A percentile compares a stretch with the other conserved stretches of the same genome.
phyloP scores from a whole-genome alignment of 352 stramenopile species.

The Nothophytophthora sp. region DNA sequence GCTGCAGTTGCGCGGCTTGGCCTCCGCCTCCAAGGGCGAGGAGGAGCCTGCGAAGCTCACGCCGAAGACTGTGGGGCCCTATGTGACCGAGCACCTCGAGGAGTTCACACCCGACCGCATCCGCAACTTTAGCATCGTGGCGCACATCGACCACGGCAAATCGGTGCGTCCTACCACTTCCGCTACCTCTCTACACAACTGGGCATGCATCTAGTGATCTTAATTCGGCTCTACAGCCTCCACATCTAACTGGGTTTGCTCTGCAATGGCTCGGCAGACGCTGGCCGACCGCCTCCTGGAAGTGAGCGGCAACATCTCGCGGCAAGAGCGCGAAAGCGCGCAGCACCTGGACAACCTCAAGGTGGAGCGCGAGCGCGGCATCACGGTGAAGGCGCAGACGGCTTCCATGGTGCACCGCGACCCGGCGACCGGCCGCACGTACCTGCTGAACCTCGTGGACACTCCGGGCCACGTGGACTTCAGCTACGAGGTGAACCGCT shows the following conservation, averaged over 20 bases:
- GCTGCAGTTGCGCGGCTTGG: slow-evolving; percentile 5
- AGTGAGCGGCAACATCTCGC: slow-evolving; percentile 88
- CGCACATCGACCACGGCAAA: slow-evolving; percentile 93
- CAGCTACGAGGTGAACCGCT: slow-evolving; percentile 97
- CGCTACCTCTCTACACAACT: too few relatives aligned
- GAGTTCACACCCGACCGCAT: slow-evolving; percentile 75
- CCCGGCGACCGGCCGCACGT: slow-evolving; percentile 60
- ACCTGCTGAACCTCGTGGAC: slow-evolving; percentile 98
- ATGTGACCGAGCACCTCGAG: slow-evolving; percentile 62
- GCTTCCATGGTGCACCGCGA: slow-evolving; percentile 95
- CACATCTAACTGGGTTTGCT: too few relatives aligned
- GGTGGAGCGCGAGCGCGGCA: slow-evolving; percentile 96
- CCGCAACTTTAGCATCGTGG: slow-evolving; percentile 92
- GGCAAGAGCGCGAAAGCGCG: slow-evolving; percentile 78
- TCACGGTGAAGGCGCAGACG: slow-evolving; percentile 99
- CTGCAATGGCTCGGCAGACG: slow-evolving; percentile 41
- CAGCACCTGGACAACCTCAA: slow-evolving; percentile 93
- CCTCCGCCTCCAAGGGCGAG: slow-evolving; percentile 8
- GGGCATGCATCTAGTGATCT: too few relatives aligned
- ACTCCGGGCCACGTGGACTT: slow-evolving; percentile 99
- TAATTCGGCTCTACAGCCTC: not conserved
- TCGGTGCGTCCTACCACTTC: too few relatives aligned
- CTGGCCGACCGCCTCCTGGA: slow-evolving; percentile 92
- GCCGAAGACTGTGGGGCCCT: slow-evolving; percentile 58
- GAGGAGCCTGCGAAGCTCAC: slow-evolving; percentile 25